Evolutionary conservation across 2,329 filamentous ascomycete genomes (phyloP).

Genomic region (Chaetoscypha palmicola): DNA sequence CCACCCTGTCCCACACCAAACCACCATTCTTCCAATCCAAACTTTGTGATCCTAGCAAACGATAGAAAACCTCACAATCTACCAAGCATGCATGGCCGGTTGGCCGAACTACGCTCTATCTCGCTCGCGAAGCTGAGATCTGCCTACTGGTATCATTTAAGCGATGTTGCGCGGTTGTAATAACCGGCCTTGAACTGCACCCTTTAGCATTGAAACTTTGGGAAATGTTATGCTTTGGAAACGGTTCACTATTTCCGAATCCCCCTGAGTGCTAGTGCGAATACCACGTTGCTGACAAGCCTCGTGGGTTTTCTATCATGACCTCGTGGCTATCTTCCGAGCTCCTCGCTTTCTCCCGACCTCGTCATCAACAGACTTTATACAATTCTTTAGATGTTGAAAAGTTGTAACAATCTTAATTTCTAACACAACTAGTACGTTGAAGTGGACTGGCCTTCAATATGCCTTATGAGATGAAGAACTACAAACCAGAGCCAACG

Average conservation of each 20-base stretch:
- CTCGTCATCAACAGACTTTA: neutral
- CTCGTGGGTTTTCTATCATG: conserved; percentile 1
- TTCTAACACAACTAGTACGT: no score
- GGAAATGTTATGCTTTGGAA: neutral
- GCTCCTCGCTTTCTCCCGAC: neutral
- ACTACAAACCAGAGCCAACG: neutral
- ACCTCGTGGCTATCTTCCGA: conserved; percentile 4
- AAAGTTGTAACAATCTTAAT: neutral
- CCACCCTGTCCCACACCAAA: neutral
- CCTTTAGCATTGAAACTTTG: neutral
- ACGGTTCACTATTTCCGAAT: neutral
- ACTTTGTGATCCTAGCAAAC: neutral
- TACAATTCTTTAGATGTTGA: neutral
- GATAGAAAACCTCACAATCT: neutral
- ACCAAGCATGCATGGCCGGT: neutral
- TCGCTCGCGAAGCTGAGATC: neutral
- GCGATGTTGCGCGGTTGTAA: neutral
- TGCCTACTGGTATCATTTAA: neutral
- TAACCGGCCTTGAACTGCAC: neutral
- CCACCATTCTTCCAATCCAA: neutral
- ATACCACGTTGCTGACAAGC: conserved; percentile 1
- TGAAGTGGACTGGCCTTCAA: neutral
- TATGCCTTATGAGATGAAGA: conserved; percentile 1
- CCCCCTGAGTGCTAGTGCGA: neutral
- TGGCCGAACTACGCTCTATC: neutral